Evolutionary conservation across 139 green algal genomes (phyloP), one percentile per base, ranked within the genome.

Genomic region (Picochlorum sp.): DNA sequence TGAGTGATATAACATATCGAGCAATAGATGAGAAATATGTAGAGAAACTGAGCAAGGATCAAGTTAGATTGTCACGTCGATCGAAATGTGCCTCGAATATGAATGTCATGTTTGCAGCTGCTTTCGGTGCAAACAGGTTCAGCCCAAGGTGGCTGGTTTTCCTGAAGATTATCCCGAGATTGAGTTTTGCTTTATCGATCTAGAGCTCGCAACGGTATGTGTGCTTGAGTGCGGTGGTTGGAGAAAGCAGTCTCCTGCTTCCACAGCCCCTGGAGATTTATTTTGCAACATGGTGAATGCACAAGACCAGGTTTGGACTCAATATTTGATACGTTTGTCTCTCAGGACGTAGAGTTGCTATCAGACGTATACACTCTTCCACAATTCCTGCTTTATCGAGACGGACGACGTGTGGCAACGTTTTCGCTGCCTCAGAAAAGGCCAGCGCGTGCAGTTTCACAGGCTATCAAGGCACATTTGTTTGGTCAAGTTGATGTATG

Each of bases 71-170:
- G 18, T 24, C 55, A 61, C 12, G 28, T 57, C 6, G 55, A 63
- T 7, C 16, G 20, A 4, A 57, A 20, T 47, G 10, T 18, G 39
- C 20, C 39, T 47, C 7, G 3, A 26, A 47, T 47, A 14, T 47
- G 0, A 47, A 26, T 7, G 7, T 7, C 60, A 43, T 2, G 36
- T 35, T 20, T 44, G 53, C 59, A 58, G 50, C 50, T 73, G 66
- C 50, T 73, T 73, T 43, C 49, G 66, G 28, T 73, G 66, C 51
- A 43, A 63, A n/a, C 50, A 63, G 41, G 37, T 73, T 6, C 51
- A 22, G 1, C 57, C 64, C 1, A 73, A 73, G 35, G 12, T 73
- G n/a, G 39, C 26, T 18, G 59, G 51, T 8, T 73, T 73, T 32
- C 66, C 66, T 10, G n/a, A n/a, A 20, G 41, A 68, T 14, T 68